Conservation (phyloP, 2,329 filamentous ascomycete genomes). For the Sporothrix pseudoabietina region DNA sequence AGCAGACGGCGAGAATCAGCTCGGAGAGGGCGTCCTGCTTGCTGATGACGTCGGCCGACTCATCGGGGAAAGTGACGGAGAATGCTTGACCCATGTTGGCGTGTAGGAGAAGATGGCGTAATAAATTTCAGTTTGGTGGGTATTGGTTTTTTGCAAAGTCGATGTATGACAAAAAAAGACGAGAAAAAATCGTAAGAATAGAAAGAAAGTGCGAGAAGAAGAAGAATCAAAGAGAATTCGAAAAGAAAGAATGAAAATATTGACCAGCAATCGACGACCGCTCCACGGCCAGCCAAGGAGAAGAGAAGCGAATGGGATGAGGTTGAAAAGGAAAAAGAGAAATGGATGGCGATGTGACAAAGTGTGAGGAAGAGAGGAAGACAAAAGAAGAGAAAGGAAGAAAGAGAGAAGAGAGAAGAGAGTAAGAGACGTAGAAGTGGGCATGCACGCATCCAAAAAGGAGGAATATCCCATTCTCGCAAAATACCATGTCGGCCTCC, state of each 20-base stretch:
- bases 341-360: neutral
- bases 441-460: neutral
- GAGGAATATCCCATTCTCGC: neutral
- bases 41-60: slow-evolving; percentile 34
- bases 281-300: slow-evolving; percentile 32
- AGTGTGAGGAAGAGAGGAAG: neutral
- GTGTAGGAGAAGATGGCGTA: neutral
- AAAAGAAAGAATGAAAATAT: slow-evolving; percentile 25
- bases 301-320: slow-evolving; percentile 15
- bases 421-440: neutral
- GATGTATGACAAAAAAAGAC: neutral
- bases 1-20: slow-evolving; percentile 35
- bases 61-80: slow-evolving; percentile 33
- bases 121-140: neutral
- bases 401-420: neutral
- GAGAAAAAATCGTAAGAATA: neutral
- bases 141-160: neutral
- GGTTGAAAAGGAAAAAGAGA: neutral
- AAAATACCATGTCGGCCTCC: slow-evolving; percentile 18
- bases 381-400: neutral
- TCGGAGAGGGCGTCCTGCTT: slow-evolving; percentile 32
- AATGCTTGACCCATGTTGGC: slow-evolving; percentile 32
- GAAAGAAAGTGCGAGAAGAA: neutral
- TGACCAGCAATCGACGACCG: slow-evolving; percentile 35
- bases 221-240: slow-evolving; percentile 12